Evolutionary conservation across 2,329 filamentous ascomycete genomes (phyloP).

Genomic region (Rhinocladiella similis): DNA sequence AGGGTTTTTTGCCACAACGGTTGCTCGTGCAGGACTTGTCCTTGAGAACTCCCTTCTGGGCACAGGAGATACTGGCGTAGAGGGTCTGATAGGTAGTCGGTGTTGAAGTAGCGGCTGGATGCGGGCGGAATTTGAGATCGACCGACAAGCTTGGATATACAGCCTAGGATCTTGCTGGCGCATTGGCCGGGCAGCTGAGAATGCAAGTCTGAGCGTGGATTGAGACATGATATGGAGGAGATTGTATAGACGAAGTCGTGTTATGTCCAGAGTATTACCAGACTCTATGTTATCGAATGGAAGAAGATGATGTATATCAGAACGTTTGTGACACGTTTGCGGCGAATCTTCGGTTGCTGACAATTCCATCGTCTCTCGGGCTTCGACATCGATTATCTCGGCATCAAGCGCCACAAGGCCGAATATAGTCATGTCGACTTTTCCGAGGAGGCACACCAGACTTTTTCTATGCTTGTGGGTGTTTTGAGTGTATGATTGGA

Average conservation of each 20-base stretch:
- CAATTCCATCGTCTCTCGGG: slow-evolving; percentile 6
- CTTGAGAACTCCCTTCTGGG: slow-evolving; percentile 35
- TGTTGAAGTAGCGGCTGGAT: too few relatives aligned
- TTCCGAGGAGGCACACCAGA: background rate
- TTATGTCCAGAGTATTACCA: background rate
- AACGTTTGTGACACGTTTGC: too few relatives aligned
- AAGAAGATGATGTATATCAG: slow-evolving; percentile 1
- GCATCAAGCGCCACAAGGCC: slow-evolving; percentile 25
- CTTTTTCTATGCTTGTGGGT: slow-evolving; percentile 21
- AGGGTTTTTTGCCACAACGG: slow-evolving; percentile 62
- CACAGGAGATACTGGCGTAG: background rate
- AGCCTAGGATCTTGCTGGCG: slow-evolving; percentile 17
- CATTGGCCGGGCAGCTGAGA: slow-evolving; percentile 31
- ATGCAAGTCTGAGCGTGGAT: slow-evolving; percentile 28
- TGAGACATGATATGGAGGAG: slow-evolving; percentile 14
- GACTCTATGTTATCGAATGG: background rate
- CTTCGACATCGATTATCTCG: background rate
- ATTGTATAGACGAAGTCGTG: background rate
- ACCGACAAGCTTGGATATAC: slow-evolving; percentile 25
- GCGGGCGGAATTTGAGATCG: slow-evolving; percentile 8
- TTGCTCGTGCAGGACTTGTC: slow-evolving; percentile 36
- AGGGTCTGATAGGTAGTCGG: too few relatives aligned
- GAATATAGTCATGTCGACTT: background rate
- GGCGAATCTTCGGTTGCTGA: slow-evolving; percentile 20
- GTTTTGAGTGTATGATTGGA: slow-evolving; percentile 23